Evolutionary conservation across 306 rosid species (phyloP), one percentile per base, ranked within the genome.

Genomic region (Sindora glabra): DNA sequence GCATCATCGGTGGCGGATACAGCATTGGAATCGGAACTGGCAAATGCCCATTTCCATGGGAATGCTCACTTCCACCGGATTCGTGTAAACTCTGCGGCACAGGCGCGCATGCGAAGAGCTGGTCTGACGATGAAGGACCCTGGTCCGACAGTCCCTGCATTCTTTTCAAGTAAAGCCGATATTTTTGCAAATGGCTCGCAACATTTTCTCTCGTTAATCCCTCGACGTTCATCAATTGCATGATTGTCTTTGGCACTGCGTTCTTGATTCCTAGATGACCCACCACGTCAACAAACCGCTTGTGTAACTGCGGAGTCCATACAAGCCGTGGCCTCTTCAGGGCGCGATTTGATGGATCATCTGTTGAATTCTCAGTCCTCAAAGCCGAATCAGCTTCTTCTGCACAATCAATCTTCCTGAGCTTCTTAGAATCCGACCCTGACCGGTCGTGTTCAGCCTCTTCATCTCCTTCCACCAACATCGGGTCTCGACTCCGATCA

Each of bases 191-290:
- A 47, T 94, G 99, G 29, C 97, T 89, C 0, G 99, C 99, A 3
- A 94, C 99, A 47, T 94, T 94, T 69, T 94, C 99, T 0, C 97
- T 83, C 2, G 95, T 94, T 81, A 94, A 65, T 12, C 97, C 99
- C 32, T 91, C 98, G 7, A 91, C 95, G 68, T 91, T 91, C 98
- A 88, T 88, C 81, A 91, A 62, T 74, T 80, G 90, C 98, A 91
- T 88, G 40, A 91, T 91, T 15, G 96, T 82, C 56, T 91, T 91
- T 16, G 98, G 97, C 18, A 89, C 96, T 23, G 96, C 99, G 79
- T 68, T 87, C 70, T 86, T 86, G 29, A 94, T 86, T 41, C 97
- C 99, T 10, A 94, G 74, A 41, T 89, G 97, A 5, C 76, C 84
- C 60, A 94, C 96, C 47, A 89, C 99, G 9, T 94, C 99, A 14